Percentiles rank a stretch among this genome's conserved stretches.
Conservation (phyloP, 1,284 basidiomycete species). For the Kwoniella shivajii region DNA sequence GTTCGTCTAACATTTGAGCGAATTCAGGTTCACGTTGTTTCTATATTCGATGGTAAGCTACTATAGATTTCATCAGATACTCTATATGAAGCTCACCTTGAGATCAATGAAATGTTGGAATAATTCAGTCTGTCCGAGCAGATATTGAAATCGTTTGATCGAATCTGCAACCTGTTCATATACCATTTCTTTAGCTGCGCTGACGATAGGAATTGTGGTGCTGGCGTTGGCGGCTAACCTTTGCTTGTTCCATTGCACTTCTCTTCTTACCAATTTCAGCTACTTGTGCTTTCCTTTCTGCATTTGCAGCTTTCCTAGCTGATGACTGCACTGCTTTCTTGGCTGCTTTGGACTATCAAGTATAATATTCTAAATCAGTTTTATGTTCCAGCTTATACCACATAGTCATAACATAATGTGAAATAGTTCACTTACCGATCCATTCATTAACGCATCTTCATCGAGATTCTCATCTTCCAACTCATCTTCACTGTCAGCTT, state of each 20-base stretch:
- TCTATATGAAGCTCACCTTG: conserved; percentile 63
- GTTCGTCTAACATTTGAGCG: conserved; percentile 78
- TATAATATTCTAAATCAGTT: too few species aligned
- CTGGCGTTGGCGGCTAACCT: conserved; percentile 37
- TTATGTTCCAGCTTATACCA: too few species aligned
- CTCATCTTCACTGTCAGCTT: conserved; percentile 21
- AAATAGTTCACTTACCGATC: conserved; percentile 20
- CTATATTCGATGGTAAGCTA: conserved; percentile 53
- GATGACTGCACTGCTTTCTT: conserved; percentile 33
- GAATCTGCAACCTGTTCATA: conserved; percentile 77
- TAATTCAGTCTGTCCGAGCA: conserved; percentile 91
- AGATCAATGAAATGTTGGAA: conserved; percentile 96
- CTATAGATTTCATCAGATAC: not conserved
- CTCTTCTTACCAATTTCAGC: conserved; percentile 48
- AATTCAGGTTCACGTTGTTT: conserved; percentile 92
- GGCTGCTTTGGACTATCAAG: conserved; percentile 15
- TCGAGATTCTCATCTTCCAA: conserved; percentile 42
- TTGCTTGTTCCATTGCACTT: conserved; percentile 49
- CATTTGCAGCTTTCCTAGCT: conserved; percentile 44
- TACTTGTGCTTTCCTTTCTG: conserved; percentile 46
- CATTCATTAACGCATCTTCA: conserved; percentile 38
- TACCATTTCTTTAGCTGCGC: not conserved
- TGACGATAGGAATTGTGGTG: not conserved
- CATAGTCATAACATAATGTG: too few species aligned
- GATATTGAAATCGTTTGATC: conserved; percentile 91